Base-by-base conservation (phyloP, 2,329 filamentous ascomycete species). In the Claviceps spartinae region DNA sequence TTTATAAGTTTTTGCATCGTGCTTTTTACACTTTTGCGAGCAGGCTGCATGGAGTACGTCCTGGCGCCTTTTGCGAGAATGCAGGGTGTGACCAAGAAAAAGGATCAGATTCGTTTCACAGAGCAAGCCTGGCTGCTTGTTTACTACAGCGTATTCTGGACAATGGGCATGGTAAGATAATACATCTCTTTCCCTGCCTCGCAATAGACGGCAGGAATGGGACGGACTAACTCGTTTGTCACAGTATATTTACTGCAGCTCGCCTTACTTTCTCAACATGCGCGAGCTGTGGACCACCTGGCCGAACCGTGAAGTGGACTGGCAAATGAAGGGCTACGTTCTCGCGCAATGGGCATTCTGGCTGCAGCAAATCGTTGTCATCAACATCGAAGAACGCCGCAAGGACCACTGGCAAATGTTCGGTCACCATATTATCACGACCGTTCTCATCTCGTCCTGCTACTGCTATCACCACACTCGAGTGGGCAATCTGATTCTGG, bases 331-430 rank as follows among this genome's bases (percentile, higher is more conserved):
- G 72, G 82, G 80, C 67, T 98, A 98, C 69, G 86, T 95, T 62
- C 76, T 98, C 24, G 83, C 84, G 18, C 91, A 97, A 67, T 86
- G 90, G 69, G 84, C 86, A 16, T 97, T 96, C 67, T 96, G 89
- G 86, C 68, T 96, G 46, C 91, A 97, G 71, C 90, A 96, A 70
- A 85, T 97, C 58, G 74, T 96, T 36, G 88, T 96, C 51, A 86
- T 97, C 66, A 85, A 97, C 69, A 89, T 97, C 54, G 93, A 98
- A 69, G 86, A 94, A 70, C 82, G 86, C 59, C 81, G 93, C 62
- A 97, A 97, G 71, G 93, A 98, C 61, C 85, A 96, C 68, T 86
- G 82, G 72, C 90, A 97, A 69, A 97, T 97, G 93, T 81, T 97
- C 59, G 83, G 82, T n/a, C 93, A 97, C 67, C 93, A 98, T 70